Evolutionary conservation across 306 rosid genomes (phyloP), one percentile per base, ranked within the genome.

Genomic region (Rosa lucieae): DNA sequence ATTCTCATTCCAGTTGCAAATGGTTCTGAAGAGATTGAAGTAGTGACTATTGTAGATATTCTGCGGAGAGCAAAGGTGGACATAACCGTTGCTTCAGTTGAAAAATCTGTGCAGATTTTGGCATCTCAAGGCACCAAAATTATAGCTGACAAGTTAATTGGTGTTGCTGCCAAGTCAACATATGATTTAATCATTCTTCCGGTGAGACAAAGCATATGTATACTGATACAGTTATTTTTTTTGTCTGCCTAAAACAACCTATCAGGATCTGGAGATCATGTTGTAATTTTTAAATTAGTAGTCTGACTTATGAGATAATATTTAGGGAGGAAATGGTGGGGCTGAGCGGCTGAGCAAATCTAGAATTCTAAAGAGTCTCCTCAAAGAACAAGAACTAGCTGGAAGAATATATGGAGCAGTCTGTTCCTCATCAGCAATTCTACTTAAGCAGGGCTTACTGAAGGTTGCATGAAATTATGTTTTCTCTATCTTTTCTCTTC

Each of bases 1-100:
- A 92, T 95, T 80, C 94, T 95, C 65, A 75, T 95, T 70, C 99
- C 99, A 83, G 82, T 92, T 80, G 98, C 97, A 75, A 88, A 92
- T 80, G 98, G 98, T 67, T 92, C 92, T 35, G 98, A 95, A 89
- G 98, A 70, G 62, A 92, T 92, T 87, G 99, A 95, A 86, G 86
- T 85, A 56, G 99, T 89, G 82, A 86, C 97, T 47, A 77, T 95
- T 82, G 92, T 85, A 43, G 95, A 95, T 89, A 87, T 95, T 82
- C 87, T 95, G 37, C 74, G 92, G 83, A 89, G 99, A 79, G 98
- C 98, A n/a, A 92, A 91, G 87, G 98, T 90, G 21, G 86, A 92
- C 47, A 97, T 95, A 26, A 80, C 85, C 53, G 90, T 95, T 87
- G 98, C 98, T 79, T 92, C 99, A 39, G 87, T 91, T 68, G 99